These are phyloP conservation scores for Citrus trifoliata DNA, from an alignment of 345 rosid species.

Conservation along the genomic window DNA sequence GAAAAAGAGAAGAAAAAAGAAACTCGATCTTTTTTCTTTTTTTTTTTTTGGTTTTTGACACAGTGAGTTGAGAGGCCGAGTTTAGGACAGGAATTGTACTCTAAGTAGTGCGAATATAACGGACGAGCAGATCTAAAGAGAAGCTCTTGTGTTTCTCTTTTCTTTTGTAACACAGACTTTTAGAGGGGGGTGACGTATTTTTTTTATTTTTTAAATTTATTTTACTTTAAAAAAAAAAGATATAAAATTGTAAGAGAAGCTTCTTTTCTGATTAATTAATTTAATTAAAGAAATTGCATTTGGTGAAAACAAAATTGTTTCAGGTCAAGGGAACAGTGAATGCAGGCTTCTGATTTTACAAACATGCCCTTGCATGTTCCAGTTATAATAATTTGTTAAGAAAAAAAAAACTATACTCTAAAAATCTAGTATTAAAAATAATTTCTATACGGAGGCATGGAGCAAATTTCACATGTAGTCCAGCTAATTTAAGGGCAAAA, in stretches of 20 bases:
- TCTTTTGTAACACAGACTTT: constrained; percentile 5
- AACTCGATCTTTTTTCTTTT: neutral
- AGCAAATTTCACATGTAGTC: neutral
- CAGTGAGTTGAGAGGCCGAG: neutral
- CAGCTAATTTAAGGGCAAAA: neutral
- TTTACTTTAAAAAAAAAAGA: neutral
- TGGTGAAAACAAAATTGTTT: constrained; percentile 3
- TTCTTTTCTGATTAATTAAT: constrained; percentile 15
- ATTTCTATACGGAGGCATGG: neutral
- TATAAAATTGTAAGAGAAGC: constrained; percentile 19
- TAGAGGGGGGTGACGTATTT: constrained; percentile 20
- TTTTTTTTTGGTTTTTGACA: neutral
- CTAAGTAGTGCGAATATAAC: constrained; percentile 7
- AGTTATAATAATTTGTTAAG: neutral
- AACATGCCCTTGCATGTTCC: constrained; percentile 5
- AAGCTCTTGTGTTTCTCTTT: neutral
- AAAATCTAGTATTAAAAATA: neutral
- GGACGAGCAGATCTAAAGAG: constrained; percentile 47
- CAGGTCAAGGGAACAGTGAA: constrained; percentile 22
- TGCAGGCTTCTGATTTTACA: constrained; percentile 6
- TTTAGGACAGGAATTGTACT: neutral
- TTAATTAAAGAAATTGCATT: neutral
- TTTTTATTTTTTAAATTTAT: neutral
- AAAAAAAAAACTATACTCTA: neutral
- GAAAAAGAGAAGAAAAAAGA: no score